A percentile compares a stretch with the other conserved stretches of the same genome.
phyloP scores from a whole-genome alignment of 2,329 filamentous ascomycete species.

The Fusarium illudens region DNA sequence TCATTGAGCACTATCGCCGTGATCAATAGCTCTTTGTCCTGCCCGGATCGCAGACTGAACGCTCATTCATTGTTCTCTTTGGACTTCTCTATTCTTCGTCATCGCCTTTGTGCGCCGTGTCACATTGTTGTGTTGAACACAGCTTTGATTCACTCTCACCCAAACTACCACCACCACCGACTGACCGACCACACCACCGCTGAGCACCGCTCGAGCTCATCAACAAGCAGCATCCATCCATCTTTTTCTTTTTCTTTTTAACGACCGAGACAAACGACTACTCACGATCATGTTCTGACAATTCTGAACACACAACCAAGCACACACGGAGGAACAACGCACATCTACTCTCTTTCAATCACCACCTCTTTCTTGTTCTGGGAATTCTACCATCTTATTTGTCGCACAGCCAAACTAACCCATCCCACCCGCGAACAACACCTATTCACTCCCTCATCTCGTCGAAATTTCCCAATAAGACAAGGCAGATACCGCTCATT shows the following conservation, averaged over 20 bases:
- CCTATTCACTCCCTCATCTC: constrained; percentile 17
- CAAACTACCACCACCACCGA: constrained; percentile 9
- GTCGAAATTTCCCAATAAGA: constrained; percentile 12
- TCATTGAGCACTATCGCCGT: constrained; percentile 9
- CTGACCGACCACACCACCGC: too few relatives aligned
- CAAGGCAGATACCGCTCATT: constrained; percentile 17
- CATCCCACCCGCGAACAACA: constrained; percentile 12
- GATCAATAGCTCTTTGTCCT: constrained; percentile 21
- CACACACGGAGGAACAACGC: constrained; percentile 33
- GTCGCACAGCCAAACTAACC: constrained; percentile 8
- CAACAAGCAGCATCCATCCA: constrained; percentile 12
- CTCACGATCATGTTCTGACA: constrained; percentile 38
- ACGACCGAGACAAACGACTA: constrained; percentile 11
- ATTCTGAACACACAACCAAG: constrained; percentile 16
- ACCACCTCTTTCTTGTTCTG: constrained; percentile 20
- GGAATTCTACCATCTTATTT: constrained; percentile 5
- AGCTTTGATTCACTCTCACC: constrained; percentile 12
- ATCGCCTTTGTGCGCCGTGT: constrained; percentile 23
- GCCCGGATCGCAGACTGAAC: constrained; percentile 19
- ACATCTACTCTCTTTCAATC: constrained; percentile 32
- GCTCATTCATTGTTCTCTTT: constrained; percentile 9
- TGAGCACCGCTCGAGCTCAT: constrained; percentile 18
- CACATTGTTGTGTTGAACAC: constrained; percentile 36
- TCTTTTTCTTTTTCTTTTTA: constrained; percentile 16
- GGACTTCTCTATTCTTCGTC: neutral